Conservation (phyloP, 2,329 filamentous ascomycete genomes). For the Mycogone perniciosa region DNA sequence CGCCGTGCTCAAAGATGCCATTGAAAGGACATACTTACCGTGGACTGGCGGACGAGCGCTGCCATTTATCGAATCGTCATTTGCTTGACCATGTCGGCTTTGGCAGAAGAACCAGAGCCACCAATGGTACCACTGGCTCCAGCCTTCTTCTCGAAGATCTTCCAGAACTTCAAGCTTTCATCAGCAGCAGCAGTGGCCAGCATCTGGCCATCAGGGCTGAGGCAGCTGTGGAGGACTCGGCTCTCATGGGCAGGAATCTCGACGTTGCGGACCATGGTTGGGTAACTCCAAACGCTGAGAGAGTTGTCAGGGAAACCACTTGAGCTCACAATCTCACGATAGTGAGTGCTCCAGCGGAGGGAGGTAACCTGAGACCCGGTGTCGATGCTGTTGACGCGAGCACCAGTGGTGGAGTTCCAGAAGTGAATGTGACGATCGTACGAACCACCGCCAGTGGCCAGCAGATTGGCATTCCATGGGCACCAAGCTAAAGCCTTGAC, state of each 20-base stretch:
- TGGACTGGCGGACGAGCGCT: constrained; percentile 23
- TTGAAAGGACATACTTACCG: constrained; percentile 42
- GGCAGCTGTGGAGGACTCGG: constrained; percentile 89
- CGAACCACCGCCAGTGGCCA: constrained; percentile 91
- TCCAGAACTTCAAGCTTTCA: constrained; percentile 99
- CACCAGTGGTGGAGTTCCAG: constrained; percentile 98
- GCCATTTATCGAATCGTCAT: constrained; percentile 77
- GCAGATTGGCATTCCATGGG: constrained; percentile 95
- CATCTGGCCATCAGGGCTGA: constrained; percentile 97
- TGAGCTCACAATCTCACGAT: constrained; percentile 96
- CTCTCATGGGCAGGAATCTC: constrained; percentile 98
- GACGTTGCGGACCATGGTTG: constrained; percentile 90
- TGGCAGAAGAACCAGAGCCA: constrained; percentile 62
- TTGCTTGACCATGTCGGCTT: constrained; percentile 84
- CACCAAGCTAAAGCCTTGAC: constrained; percentile 99
- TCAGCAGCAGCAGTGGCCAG: constrained; percentile 93
- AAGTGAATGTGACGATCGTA: constrained; percentile 99
- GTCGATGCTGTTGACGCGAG: constrained; percentile 97
- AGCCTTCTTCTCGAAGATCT: constrained; percentile 98
- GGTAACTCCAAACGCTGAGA: constrained; percentile 98
- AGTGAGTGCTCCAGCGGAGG: constrained; percentile 91
- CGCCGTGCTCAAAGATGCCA: constrained; percentile 46
- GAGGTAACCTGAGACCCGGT: constrained; percentile 96
- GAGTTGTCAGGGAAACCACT: constrained; percentile 99
- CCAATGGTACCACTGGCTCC: constrained; percentile 61